These are phyloP conservation scores for Trichosporon faecale DNA, from an alignment of 1,284 basidiomycete species.

Conservation along the genomic window DNA sequence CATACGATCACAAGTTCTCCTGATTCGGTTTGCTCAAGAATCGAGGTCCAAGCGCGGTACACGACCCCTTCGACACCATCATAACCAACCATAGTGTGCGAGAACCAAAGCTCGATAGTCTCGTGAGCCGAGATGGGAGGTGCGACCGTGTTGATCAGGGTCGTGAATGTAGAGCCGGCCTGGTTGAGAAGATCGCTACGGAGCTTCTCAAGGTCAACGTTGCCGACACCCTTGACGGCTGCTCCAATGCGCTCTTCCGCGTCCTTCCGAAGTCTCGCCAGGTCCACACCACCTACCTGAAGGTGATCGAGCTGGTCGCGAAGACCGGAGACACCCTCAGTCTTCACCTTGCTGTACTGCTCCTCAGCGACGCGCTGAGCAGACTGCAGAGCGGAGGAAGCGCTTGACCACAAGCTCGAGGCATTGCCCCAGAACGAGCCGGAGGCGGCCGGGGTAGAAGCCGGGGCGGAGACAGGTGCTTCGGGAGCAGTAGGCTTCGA, in stretches of 20 bases:
- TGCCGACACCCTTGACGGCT: constrained; percentile 60
- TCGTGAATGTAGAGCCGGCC: constrained; percentile 78
- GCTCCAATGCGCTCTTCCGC: constrained; percentile 52
- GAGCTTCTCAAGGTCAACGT: constrained; percentile 78
- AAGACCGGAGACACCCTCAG: constrained; percentile 56
- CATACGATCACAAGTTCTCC: constrained; percentile 85
- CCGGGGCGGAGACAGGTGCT: constrained; percentile 14
- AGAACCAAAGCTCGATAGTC: constrained; percentile 90
- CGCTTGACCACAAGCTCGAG: constrained; percentile 73
- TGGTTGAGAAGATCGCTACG: constrained; percentile 80
- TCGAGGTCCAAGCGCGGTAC: constrained; percentile 69
- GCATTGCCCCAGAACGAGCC: constrained; percentile 49
- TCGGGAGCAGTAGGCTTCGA: constrained; percentile 23
- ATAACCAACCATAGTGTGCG: constrained; percentile 94
- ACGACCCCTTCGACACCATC: constrained; percentile 95
- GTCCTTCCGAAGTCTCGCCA: constrained; percentile 70
- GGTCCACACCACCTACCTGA: constrained; percentile 66
- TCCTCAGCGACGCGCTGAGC: constrained; percentile 76
- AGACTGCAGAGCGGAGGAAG: constrained; percentile 79
- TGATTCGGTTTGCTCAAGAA: constrained; percentile 90
- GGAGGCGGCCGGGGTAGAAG: constrained; percentile 9
- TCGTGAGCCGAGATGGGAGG: constrained; percentile 98
- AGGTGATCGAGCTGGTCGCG: constrained; percentile 28
- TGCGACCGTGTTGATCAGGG: constrained; percentile 91
- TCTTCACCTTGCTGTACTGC: constrained; percentile 63